Conservation (phyloP, 306 rosid species). For the Corylus avellana region DNA sequence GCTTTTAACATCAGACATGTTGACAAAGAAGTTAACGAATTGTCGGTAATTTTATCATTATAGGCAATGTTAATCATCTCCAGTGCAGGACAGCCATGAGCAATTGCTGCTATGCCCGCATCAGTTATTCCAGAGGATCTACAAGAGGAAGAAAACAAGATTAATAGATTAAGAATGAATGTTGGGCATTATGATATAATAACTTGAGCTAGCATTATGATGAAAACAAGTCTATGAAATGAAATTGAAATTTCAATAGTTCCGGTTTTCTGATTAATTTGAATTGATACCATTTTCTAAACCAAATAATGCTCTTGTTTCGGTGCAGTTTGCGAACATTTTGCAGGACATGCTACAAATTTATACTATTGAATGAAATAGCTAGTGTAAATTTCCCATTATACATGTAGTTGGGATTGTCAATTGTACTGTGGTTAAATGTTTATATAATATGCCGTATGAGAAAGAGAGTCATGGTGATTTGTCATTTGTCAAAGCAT, state of each 20-base stretch:
- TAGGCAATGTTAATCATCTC: constrained; percentile 64
- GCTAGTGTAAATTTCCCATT: neutral
- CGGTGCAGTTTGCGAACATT: neutral
- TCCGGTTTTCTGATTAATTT: neutral
- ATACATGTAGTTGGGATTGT: neutral
- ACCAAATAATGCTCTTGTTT: neutral
- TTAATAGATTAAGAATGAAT: neutral
- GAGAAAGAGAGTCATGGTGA: neutral
- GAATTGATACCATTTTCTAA: neutral
- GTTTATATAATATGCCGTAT: neutral
- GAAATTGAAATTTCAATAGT: neutral
- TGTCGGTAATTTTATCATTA: constrained; percentile 52
- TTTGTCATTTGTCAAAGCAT: neutral
- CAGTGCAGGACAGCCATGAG: constrained; percentile 61
- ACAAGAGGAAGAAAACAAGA: constrained; percentile 13
- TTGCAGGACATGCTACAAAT: neutral
- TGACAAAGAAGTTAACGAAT: constrained; percentile 54
- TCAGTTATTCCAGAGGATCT: constrained; percentile 63
- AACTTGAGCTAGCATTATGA: neutral
- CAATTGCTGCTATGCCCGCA: constrained; percentile 51
- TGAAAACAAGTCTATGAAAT: neutral
- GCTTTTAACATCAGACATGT: constrained; percentile 49
- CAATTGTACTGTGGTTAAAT: neutral
- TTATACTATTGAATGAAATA: neutral
- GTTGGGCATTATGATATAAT: neutral